Evolutionary conservation across 345 rosid genomes (phyloP).

Genomic region (Rhodamnia rubescens): DNA sequence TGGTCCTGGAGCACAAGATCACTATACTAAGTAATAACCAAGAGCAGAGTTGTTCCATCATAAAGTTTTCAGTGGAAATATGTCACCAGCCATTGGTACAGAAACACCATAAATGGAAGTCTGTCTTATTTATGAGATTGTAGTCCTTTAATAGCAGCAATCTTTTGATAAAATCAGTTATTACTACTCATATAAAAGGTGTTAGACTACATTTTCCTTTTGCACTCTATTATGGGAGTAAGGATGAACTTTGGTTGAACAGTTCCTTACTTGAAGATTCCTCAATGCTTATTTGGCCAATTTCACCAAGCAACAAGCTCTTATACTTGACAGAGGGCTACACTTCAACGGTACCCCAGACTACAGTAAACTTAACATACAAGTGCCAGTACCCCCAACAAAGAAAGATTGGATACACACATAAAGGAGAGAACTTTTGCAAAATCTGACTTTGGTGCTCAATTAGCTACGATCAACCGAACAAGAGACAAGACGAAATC

Average conservation of each 20-base stretch:
- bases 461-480: background rate
- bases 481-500: background rate
- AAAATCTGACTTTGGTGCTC: background rate
- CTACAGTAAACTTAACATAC: background rate
- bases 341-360: background rate
- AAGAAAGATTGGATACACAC: background rate
- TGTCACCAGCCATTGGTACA: background rate
- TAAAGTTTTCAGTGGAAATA: background rate
- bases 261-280: background rate
- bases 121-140: background rate
- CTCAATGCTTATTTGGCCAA: background rate
- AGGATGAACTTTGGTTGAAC: background rate
- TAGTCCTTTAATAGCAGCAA: background rate
- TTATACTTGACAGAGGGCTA: background rate
- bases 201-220: background rate
- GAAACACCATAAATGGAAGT: background rate
- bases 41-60: background rate
- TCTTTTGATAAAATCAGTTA: background rate
- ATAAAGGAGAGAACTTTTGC: background rate
- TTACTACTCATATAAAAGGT: background rate
- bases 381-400: background rate
- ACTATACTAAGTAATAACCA: background rate
- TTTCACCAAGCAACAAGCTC: background rate
- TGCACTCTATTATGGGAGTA: background rate
- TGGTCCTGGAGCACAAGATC: slow-evolving; percentile 42